A percentile compares a stretch with the other conserved stretches of the same genome.
Conservation (phyloP, 1,139 yeast genomes). For the Suhomyces maxii region DNA sequence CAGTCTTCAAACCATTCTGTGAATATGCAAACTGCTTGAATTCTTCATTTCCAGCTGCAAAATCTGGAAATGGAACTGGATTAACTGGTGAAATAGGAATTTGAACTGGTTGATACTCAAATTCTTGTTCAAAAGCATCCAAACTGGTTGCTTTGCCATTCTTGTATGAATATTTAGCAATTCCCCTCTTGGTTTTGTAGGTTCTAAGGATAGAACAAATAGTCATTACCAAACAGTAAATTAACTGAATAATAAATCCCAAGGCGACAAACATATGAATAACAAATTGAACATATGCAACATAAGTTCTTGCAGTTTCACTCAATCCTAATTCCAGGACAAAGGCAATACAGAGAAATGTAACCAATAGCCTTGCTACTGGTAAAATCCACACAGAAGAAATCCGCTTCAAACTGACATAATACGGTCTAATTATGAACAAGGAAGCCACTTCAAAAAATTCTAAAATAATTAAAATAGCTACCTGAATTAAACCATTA, state of each 20-base stretch:
- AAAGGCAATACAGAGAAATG: constrained; percentile 45
- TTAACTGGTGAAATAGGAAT: constrained; percentile 1
- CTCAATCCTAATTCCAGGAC: constrained; percentile 30
- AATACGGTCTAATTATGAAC: constrained; percentile 41
- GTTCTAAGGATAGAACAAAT: constrained; percentile 23
- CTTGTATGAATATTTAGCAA: constrained; percentile 6
- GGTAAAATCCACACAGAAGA: constrained; percentile 41
- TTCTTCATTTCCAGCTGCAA: neutral
- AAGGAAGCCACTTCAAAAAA: constrained; percentile 31
- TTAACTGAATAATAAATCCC: constrained; percentile 35
- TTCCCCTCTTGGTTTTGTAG: constrained; percentile 9
- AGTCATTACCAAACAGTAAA: constrained; percentile 32
- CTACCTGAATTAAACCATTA: constrained; percentile 47
- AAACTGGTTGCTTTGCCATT: constrained; percentile 13
- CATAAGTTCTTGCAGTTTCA: constrained; percentile 38
- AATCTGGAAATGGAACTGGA: constrained; percentile 1
- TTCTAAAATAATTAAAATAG: constrained; percentile 39
- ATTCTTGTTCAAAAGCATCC: constrained; percentile 30
- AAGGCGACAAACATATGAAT: constrained; percentile 41
- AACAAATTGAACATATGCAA: constrained; percentile 42
- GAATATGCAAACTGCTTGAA: constrained; percentile 4
- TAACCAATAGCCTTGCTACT: constrained; percentile 36
- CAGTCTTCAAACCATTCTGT: neutral
- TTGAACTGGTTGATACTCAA: constrained; percentile 35
- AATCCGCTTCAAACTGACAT: constrained; percentile 36